Evolutionary conservation across 352 stramenopile genomes (phyloP).

Genomic region (Phytophthora crassamura): DNA sequence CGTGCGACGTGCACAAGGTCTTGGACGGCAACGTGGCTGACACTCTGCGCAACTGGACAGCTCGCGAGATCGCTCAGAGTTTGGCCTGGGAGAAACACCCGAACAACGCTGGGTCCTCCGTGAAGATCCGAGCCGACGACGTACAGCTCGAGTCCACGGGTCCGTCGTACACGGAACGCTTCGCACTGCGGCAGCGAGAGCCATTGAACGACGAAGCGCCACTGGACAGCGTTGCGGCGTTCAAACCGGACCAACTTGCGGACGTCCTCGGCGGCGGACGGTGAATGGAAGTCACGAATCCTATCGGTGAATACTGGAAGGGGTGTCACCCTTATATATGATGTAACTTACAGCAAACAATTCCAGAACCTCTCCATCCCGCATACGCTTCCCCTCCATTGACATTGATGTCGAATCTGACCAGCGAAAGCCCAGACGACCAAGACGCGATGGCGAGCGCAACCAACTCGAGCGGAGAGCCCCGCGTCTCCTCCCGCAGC

Average conservation of each 20-base stretch:
- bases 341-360: too few species aligned
- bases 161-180: constrained; percentile 73
- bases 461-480: not conserved
- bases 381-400: too few species aligned
- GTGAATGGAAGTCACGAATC: constrained; percentile 1
- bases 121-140: constrained; percentile 69
- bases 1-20: constrained; percentile 80
- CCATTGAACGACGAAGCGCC: constrained; percentile 16
- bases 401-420: too few species aligned
- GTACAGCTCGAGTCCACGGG: constrained; percentile 49
- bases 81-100: constrained; percentile 69
- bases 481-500: not conserved
- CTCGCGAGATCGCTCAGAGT: constrained; percentile 48
- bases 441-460: too few species aligned
- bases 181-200: constrained; percentile 55
- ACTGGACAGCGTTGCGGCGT: constrained; percentile 40
- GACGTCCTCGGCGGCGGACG: constrained; percentile 58
- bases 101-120: constrained; percentile 65
- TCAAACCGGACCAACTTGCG: constrained; percentile 48
- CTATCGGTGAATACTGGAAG: too few species aligned
- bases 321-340: too few species aligned
- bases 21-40: constrained; percentile 71
- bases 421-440: too few species aligned
- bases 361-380: too few species aligned
- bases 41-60: constrained; percentile 40